Evolutionary conservation across 768 basidiomycete species (phyloP), one percentile per base, ranked within the genome.

Genomic region (Russula ochroleuca): DNA sequence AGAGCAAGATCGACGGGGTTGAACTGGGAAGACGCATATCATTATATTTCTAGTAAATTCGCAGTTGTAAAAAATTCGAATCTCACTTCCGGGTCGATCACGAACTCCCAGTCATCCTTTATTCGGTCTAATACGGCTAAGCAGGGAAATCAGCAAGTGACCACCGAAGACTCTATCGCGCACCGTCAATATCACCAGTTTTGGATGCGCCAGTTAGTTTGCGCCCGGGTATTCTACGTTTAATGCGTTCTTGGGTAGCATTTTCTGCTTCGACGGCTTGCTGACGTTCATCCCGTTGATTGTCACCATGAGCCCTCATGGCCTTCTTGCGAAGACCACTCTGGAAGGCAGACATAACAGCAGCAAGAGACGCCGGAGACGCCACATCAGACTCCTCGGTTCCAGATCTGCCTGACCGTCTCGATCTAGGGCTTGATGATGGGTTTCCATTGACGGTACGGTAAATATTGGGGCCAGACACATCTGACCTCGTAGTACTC

Each of bases 1-100:
- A 99, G 81, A 5, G 97, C 95, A 41, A 98, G 80, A 70, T 95
- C 90, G 38, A 97, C 95, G 53, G 90, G 89, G 72, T 97, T 96
- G 76, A 98, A 99, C 87, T 94, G 69, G 43, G 35, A 60, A 43
- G 57, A 49, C 28, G 65, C 66, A 69, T 68, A 51, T 51, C 41
- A 55, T 60, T 59, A 47, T 47, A 57, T 48, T 65, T 23, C 59
- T 25, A 37, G 7, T 48, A 31, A 56, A 4, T 21, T 62, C 37
- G 37, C 48, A 23, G 8, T 33, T 28, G n/a, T 21, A 52, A 40
- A 50, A 31, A 58, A 56, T 38, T 35, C 43, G 50, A 47, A 54
- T 69, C 83, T 76, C 73, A 92, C 92, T 73, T 92, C 88, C 41
- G 88, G 82, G 65, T 92, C 84, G 59, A 87, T 84, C 37, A 94